A percentile compares a stretch with the other conserved stretches of the same genome.
These are phyloP conservation scores for Termitomyces sp. DNA, from an alignment of 768 basidiomycete genomes.

Conservation along the genomic window DNA sequence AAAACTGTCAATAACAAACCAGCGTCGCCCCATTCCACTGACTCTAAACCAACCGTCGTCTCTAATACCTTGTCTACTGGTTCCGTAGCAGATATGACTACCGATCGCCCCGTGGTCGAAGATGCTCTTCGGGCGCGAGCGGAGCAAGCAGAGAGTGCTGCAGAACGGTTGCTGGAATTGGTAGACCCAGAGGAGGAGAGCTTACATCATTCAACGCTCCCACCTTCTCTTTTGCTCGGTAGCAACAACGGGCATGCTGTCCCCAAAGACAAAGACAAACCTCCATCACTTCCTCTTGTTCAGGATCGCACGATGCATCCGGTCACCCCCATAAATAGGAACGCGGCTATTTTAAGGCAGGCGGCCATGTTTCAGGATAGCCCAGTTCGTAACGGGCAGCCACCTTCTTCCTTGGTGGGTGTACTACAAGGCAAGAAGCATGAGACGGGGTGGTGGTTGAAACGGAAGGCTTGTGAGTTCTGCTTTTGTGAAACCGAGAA, in stretches of 20 bases:
- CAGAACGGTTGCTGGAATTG: slow-evolving; percentile 82
- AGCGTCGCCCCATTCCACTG: slow-evolving; percentile 50
- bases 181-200: slow-evolving; percentile 74
- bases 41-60: slow-evolving; percentile 44
- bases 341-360: slow-evolving; percentile 59
- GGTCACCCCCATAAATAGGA: slow-evolving; percentile 63
- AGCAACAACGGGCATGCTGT: slow-evolving; percentile 31
- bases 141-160: slow-evolving; percentile 91
- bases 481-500: not conserved
- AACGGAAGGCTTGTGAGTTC: slow-evolving; percentile 64
- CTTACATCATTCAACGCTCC: slow-evolving; percentile 48
- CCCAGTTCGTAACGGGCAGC: slow-evolving; percentile 52
- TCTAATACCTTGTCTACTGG: slow-evolving; percentile 64
- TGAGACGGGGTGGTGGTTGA: slow-evolving; percentile 84
- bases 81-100: slow-evolving; percentile 33
- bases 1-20: slow-evolving; percentile 41
- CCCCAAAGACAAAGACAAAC: slow-evolving; percentile 31
- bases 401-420: slow-evolving; percentile 62
- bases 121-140: slow-evolving; percentile 85
- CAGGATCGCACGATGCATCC: slow-evolving; percentile 36
- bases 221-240: slow-evolving; percentile 48
- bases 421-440: slow-evolving; percentile 64
- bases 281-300: slow-evolving; percentile 30
- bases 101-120: slow-evolving; percentile 59
- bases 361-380: slow-evolving; percentile 83